A percentile compares a stretch with the other conserved stretches of the same genome.
Conservation (phyloP, 441 rosid species). For the Croton laevigatus region DNA sequence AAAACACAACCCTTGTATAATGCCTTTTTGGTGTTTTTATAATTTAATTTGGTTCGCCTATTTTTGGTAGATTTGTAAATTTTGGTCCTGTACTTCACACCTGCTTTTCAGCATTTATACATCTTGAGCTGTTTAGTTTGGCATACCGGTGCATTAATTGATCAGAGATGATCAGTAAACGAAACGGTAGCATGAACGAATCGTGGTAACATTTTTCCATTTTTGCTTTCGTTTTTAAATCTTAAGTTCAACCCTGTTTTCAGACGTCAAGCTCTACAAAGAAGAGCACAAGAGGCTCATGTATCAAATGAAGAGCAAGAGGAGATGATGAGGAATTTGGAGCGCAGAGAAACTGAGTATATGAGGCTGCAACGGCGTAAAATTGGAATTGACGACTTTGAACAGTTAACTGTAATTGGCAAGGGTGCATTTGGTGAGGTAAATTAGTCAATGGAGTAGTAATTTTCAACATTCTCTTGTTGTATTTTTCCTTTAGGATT, state of each 20-base stretch:
- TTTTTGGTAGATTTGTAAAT: slow-evolving; percentile 8
- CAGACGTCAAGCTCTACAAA: slow-evolving; percentile 77
- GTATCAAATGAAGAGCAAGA: slow-evolving; percentile 79
- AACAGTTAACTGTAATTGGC: slow-evolving; percentile 78
- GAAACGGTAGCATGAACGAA: not conserved
- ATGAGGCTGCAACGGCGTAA: slow-evolving; percentile 95
- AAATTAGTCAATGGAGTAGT: slow-evolving; percentile 3
- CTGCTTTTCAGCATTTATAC: slow-evolving; percentile 3
- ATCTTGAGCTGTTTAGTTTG: not conserved
- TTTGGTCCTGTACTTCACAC: not conserved
- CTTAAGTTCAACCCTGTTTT: slow-evolving; percentile 20
- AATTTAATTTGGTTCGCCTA: not conserved
- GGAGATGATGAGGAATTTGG: slow-evolving; percentile 86
- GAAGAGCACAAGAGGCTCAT: slow-evolving; percentile 83
- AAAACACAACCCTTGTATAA: not conserved
- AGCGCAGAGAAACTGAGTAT: slow-evolving; percentile 82
- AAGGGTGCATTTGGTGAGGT: slow-evolving; percentile 99
- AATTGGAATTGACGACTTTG: slow-evolving; percentile 88
- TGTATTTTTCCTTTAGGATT: not conserved
- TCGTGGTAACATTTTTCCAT: not conserved
- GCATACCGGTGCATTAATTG: slow-evolving; percentile 12
- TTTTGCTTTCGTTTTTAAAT: not conserved
- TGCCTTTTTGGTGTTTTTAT: not conserved
- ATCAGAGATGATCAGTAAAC: not conserved
- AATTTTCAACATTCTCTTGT: not conserved